Evolutionary conservation across 371 early-diverging fungal species (phyloP).

Genomic region (Apophysomyces trapeziformis): DNA sequence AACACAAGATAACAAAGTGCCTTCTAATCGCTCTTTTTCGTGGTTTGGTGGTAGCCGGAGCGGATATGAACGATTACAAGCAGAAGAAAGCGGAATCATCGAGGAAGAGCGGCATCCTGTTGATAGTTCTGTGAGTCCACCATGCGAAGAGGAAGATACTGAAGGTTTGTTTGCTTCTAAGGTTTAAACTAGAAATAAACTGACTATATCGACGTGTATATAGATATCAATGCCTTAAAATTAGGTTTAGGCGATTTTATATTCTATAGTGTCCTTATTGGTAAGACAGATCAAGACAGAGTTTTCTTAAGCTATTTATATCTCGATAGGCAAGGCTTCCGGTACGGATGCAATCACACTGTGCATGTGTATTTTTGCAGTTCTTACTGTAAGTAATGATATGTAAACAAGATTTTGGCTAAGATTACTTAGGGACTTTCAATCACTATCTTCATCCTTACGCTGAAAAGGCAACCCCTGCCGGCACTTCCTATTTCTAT

Average conservation of each 20-base stretch:
- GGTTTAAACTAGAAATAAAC: background rate
- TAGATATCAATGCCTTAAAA: conserved; percentile 27
- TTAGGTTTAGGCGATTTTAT: conserved; percentile 31
- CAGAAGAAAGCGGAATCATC: background rate
- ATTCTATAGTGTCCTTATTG: conserved; percentile 27
- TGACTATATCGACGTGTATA: background rate
- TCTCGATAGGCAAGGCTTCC: conserved; percentile 19
- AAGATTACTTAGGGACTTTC: conserved; percentile 18
- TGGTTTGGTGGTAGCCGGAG: background rate
- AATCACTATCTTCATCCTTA: conserved; percentile 24
- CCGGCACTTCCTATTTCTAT: conserved; percentile 30
- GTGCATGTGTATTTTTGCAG: conserved; percentile 25
- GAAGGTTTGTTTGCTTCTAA: background rate
- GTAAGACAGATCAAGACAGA: conserved; percentile 15
- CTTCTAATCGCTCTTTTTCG: background rate
- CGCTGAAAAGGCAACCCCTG: conserved; percentile 20
- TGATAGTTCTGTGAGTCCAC: background rate
- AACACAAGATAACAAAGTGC: conserved; percentile 9
- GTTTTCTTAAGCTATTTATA: background rate
- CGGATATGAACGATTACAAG: conserved; percentile 10
- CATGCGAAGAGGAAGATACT: background rate
- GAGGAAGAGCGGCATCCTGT: background rate
- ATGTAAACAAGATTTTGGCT: background rate
- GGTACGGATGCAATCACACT: conserved; percentile 21
- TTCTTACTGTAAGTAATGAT: conserved; percentile 21